A percentile compares a stretch with the other conserved stretches of the same genome.
Conservation (phyloP, 176 grass and related monocot species). For the Dactylis glomerata region DNA sequence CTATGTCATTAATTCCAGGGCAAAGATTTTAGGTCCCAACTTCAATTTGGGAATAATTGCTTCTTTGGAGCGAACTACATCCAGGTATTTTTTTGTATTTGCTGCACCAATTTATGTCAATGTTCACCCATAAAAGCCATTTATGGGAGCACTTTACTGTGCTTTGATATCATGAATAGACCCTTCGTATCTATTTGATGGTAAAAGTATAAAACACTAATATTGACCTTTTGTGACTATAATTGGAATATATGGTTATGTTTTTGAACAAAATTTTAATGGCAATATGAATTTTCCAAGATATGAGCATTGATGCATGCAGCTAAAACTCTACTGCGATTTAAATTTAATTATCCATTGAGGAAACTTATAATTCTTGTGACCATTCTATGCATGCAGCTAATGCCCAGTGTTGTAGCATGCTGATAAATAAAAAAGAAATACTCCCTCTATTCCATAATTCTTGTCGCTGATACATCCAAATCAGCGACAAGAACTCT, state of each 20-base stretch:
- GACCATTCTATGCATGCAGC: neutral
- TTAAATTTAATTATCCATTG: neutral
- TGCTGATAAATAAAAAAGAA: neutral
- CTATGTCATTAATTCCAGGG: constrained; percentile 44
- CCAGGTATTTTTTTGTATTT: constrained; percentile 43
- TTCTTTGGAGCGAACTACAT: constrained; percentile 84
- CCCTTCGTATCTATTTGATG: neutral
- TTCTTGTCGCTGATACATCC: too few relatives aligned
- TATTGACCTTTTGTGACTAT: neutral
- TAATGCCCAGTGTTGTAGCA: neutral
- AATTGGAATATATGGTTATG: neutral
- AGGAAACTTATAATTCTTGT: neutral
- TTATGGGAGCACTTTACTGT: neutral
- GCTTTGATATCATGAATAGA: neutral
- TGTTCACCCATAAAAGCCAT: neutral
- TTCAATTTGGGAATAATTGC: constrained; percentile 56
- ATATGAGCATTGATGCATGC: neutral
- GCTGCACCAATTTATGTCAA: neutral
- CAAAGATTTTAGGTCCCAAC: constrained; percentile 58
- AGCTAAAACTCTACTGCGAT: neutral
- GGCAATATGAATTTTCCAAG: neutral
- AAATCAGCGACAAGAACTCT: too few relatives aligned
- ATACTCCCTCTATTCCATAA: too few relatives aligned
- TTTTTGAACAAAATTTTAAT: neutral
- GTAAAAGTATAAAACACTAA: neutral